Base-by-base conservation (phyloP, 257 asterid genomes). In the Solanum etuberosum region DNA sequence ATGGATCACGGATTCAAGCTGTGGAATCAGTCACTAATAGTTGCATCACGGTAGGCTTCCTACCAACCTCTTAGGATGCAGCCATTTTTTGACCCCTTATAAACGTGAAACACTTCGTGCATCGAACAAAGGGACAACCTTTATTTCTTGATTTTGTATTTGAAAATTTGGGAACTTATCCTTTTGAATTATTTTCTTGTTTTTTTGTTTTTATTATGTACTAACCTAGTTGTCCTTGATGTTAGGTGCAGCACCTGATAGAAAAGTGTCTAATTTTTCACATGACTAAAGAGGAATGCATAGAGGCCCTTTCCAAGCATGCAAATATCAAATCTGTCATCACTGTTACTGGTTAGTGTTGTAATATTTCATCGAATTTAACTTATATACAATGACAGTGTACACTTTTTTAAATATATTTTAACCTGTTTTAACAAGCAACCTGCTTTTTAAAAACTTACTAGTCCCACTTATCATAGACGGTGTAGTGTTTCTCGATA, bases 241-340 rank as follows among this genome's bases (percentile, higher is more conserved):
- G 51, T 68, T 86, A 91, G 94, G 93, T 92, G 40, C 94, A 92
- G 3, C 94, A 88, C 34, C 88, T 92, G 29, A 92, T 92, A 10
- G 94, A 92, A 83, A 91, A 88, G 91, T 92, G 94, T 78, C 74
- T 92, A 38, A 40, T 91, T n/a, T 92, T 90, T 81, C 82, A 90
- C 9, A 88, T 91, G 94, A 88, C 84, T 80, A 89, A 89, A 89
- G 94, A 92, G 78, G 94, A 92, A 86, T 91, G 93, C 93, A 92
- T 91, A 90, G 94, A 92, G 84, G 93, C 94, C 23, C 92, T 92
- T 57, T 90, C 88, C 61, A 92, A 89, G 48, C 93, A 92, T 91
- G 94, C 94, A 91, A 89, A 90, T 38, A 90, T 92, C 87, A 87
- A 90, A 68, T 91, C 93, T 1, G 89, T 92, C 83, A 91, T 92